Conservation (phyloP, 805 yeast species). For the Cyberlindnera samutprakarnensis region DNA sequence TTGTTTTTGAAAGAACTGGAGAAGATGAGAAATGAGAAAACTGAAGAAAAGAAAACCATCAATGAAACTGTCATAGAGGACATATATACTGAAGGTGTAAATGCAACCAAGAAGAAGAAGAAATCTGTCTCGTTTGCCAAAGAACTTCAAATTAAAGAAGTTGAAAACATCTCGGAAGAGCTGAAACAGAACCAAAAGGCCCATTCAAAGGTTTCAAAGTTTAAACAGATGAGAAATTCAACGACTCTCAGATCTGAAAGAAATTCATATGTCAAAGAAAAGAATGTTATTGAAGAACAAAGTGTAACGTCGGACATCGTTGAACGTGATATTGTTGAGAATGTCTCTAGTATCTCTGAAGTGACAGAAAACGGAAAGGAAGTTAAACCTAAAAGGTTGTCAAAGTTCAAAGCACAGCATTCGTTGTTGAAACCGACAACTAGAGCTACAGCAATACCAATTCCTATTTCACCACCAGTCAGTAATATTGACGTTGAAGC, state of each 20-base stretch:
- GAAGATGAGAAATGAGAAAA: conserved; percentile 12
- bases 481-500: neutral
- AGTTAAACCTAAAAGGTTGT: conserved; percentile 3
- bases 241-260: neutral
- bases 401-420: conserved; percentile 1
- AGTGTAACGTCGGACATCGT: conserved; percentile 2
- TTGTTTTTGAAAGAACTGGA: conserved; percentile 17
- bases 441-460: neutral
- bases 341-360: neutral
- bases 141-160: conserved; percentile 47
- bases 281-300: conserved; percentile 8
- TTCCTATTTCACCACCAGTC: neutral
- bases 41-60: conserved; percentile 6
- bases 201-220: conserved; percentile 13
- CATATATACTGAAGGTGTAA: neutral
- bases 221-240: conserved; percentile 11
- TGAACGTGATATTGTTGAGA: too few relatives aligned
- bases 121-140: conserved; percentile 49
- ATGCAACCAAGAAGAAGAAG: conserved; percentile 12
- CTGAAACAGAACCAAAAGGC: conserved; percentile 25
- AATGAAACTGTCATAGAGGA: neutral
- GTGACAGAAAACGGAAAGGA: neutral
- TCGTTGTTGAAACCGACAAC: conserved; percentile 1
- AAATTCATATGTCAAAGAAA: neutral
- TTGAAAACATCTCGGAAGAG: conserved; percentile 48